Evolutionary conservation across 2,329 filamentous ascomycete genomes (phyloP).

Genomic region (Coniella lustricola): DNA sequence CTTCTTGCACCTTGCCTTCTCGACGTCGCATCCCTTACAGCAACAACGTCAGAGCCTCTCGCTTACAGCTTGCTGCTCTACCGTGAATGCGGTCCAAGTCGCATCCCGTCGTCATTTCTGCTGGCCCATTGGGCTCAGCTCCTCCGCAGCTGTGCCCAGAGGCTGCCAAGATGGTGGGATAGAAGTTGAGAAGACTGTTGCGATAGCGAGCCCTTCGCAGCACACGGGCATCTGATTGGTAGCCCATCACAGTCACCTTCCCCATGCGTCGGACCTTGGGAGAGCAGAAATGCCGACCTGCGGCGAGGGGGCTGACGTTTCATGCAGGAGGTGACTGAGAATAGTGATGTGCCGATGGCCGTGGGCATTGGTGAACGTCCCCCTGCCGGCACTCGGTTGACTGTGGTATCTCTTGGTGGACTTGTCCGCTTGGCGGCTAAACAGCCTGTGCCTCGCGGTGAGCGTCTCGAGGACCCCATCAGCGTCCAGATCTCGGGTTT

Average conservation of each 20-base stretch:
- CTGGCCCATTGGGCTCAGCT: background rate
- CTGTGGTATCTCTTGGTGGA: too few relatives aligned
- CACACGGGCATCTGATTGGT: background rate
- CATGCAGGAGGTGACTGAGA: background rate
- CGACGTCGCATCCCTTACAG: too few relatives aligned
- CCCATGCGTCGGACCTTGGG: constrained; percentile 7
- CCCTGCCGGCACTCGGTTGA: too few relatives aligned
- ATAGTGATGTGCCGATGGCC: background rate
- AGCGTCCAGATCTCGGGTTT: too few relatives aligned
- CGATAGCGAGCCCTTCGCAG: background rate
- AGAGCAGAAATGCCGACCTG: constrained; percentile 4
- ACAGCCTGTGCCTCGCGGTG: too few relatives aligned
- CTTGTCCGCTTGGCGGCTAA: too few relatives aligned
- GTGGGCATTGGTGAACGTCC: too few relatives aligned
- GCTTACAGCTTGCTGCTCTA: too few relatives aligned
- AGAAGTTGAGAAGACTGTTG: constrained; percentile 1
- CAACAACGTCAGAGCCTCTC: too few relatives aligned
- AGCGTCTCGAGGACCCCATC: too few relatives aligned
- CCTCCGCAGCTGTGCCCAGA: background rate
- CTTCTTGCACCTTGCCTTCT: too few relatives aligned
- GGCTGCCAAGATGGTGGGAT: background rate
- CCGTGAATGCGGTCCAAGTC: background rate
- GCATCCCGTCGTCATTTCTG: background rate
- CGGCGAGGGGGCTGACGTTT: background rate
- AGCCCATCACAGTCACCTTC: background rate